Conservation (phyloP, 805 yeast genomes). For the Candida glaebosa region DNA sequence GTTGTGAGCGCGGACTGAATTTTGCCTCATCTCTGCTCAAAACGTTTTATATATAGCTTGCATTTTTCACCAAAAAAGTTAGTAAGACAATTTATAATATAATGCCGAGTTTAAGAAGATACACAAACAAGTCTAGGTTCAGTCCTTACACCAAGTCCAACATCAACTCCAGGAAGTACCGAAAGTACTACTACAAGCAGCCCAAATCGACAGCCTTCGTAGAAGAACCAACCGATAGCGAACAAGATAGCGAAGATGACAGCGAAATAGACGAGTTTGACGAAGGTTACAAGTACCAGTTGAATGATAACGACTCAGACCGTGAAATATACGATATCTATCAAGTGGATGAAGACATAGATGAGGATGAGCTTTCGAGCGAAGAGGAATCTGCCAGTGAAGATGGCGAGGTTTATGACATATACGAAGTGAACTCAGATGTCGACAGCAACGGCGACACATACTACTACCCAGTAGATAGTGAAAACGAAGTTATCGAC, state of each 20-base stretch:
- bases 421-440: constrained; percentile 12
- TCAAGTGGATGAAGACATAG: constrained; percentile 5
- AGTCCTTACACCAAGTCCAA: constrained; percentile 9
- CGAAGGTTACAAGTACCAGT: constrained; percentile 13
- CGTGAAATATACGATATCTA: constrained; percentile 20
- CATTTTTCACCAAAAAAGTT: not conserved
- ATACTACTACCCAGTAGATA: constrained; percentile 10
- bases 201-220: constrained; percentile 36
- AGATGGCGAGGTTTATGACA: constrained; percentile 9
- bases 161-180: constrained; percentile 20
- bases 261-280: constrained; percentile 15
- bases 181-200: constrained; percentile 32
- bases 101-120: not conserved
- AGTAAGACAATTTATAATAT: not conserved
- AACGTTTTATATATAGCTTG: constrained; percentile 7
- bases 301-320: constrained; percentile 13
- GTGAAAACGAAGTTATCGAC: constrained; percentile 20
- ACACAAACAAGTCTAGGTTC: constrained; percentile 1
- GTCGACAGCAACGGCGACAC: constrained; percentile 10
- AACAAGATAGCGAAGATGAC: constrained; percentile 22
- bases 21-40: constrained; percentile 12
- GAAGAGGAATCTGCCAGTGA: constrained; percentile 24
- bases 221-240: constrained; percentile 40
- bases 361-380: constrained; percentile 19
- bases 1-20: not conserved